Evolutionary conservation across 768 basidiomycete species (phyloP).

Genomic region (Collybia sp.): DNA sequence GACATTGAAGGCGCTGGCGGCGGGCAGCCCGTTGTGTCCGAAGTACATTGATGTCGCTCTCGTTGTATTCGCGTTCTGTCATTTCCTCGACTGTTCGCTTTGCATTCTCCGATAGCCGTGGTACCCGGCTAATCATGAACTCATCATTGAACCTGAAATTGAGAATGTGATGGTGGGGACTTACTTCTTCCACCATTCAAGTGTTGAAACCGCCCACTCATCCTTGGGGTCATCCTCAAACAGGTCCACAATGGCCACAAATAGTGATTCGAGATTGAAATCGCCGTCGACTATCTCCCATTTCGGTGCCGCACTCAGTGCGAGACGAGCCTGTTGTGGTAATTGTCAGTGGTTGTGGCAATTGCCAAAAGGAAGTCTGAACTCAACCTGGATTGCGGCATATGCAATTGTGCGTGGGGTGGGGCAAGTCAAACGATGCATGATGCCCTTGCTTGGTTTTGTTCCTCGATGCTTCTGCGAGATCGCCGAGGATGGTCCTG

Average conservation of each 20-base stretch:
- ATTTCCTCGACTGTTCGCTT: too few relatives aligned
- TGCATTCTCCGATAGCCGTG: too few relatives aligned
- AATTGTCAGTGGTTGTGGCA: neutral
- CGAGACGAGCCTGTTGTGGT: slow-evolving; percentile 1
- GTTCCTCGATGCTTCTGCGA: neutral
- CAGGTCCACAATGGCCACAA: neutral
- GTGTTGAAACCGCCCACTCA: slow-evolving; percentile 4
- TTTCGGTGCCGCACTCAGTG: slow-evolving; percentile 5
- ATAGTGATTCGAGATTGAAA: slow-evolving; percentile 5
- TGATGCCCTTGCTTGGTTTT: slow-evolving; percentile 4
- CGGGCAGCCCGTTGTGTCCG: too few relatives aligned
- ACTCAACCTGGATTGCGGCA: slow-evolving; percentile 8
- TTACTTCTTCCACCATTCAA: slow-evolving; percentile 9
- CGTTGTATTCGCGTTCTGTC: too few relatives aligned
- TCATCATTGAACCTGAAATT: too few relatives aligned
- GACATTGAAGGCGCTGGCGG: too few relatives aligned
- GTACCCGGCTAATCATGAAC: too few relatives aligned
- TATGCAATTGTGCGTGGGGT: slow-evolving; percentile 6
- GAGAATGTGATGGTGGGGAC: neutral
- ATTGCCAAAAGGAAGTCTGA: neutral
- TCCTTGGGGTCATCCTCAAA: slow-evolving; percentile 3
- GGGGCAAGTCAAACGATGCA: slow-evolving; percentile 4
- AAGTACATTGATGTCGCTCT: too few relatives aligned
- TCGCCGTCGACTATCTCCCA: slow-evolving; percentile 5
- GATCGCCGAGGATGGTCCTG: slow-evolving; percentile 4